Evolutionary conservation across 169 alveolate genomes (phyloP).

Genomic region (Plasmodium cynomolgi): DNA sequence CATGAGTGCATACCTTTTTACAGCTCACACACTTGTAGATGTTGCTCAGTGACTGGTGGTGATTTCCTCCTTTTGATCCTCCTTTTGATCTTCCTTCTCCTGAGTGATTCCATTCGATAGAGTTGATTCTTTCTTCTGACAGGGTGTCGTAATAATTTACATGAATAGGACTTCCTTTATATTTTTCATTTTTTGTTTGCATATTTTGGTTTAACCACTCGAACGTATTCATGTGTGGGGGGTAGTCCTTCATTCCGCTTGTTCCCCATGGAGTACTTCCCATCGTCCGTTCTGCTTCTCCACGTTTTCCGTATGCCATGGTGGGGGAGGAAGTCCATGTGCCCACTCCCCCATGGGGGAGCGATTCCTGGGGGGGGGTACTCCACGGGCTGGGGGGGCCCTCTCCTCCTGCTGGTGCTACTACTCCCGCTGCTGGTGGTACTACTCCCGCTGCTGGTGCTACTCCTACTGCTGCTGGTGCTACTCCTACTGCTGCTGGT

Average conservation of each 20-base stretch:
- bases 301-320: not conserved
- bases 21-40: constrained; percentile 56
- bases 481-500: not conserved
- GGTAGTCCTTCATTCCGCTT: not conserved
- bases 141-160: not conserved
- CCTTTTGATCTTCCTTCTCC: not conserved
- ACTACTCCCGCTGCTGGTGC: not conserved
- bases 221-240: not conserved
- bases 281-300: not conserved
- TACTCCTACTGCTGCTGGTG: not conserved
- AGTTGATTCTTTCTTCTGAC: not conserved
- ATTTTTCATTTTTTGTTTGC: not conserved
- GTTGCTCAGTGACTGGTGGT: not conserved
- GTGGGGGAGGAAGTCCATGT: not conserved
- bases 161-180: not conserved
- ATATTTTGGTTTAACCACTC: not conserved
- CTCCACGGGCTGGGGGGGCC: not conserved
- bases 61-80: not conserved
- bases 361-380: not conserved
- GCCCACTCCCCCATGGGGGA: not conserved
- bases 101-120: not conserved
- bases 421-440: not conserved
- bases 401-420: not conserved
- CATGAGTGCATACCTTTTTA: constrained; percentile 13
- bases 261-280: not conserved